A percentile compares a stretch with the other conserved stretches of the same genome.
Conservation (phyloP, 1,284 basidiomycete species). For the Irpex lacteus region DNA sequence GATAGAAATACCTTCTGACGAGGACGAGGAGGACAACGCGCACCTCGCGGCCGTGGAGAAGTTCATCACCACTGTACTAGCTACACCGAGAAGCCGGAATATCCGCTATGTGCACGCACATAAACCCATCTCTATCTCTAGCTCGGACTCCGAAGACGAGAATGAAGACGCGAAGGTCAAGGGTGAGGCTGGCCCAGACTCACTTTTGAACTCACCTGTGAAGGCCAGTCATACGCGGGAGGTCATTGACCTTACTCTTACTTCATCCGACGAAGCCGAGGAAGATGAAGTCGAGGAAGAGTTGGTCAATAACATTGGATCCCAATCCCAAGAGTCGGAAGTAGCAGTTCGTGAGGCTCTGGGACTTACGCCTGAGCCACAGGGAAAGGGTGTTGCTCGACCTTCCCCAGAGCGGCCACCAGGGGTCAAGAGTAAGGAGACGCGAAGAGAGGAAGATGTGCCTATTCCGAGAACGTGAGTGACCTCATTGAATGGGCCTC, state of each 20-base stretch:
- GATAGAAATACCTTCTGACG: conserved; percentile 57
- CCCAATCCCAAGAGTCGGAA: too few relatives aligned
- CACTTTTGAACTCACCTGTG: conserved; percentile 6
- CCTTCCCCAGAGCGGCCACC: too few relatives aligned
- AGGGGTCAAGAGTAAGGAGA: too few relatives aligned
- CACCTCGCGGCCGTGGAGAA: too few relatives aligned
- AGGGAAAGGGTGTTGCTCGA: too few relatives aligned
- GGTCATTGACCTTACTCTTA: conserved; percentile 9
- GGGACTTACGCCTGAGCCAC: too few relatives aligned
- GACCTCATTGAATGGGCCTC: too few relatives aligned
- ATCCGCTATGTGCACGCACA: neutral
- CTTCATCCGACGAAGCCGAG: neutral
- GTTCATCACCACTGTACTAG: neutral
- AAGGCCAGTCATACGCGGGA: conserved; percentile 12
- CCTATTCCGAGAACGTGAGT: too few relatives aligned
- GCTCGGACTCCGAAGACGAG: conserved; percentile 16
- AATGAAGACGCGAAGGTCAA: neutral
- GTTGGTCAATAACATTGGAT: neutral
- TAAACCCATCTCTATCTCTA: conserved; percentile 3
- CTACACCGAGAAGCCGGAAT: neutral
- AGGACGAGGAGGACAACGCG: conserved; percentile 22
- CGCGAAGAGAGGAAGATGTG: too few relatives aligned
- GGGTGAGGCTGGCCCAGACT: neutral
- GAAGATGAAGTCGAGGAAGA: conserved; percentile 1
- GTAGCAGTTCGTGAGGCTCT: too few relatives aligned